phyloP scores from a whole-genome alignment of 2,329 filamentous ascomycete species.

The Arthrobotrys megalospora region DNA sequence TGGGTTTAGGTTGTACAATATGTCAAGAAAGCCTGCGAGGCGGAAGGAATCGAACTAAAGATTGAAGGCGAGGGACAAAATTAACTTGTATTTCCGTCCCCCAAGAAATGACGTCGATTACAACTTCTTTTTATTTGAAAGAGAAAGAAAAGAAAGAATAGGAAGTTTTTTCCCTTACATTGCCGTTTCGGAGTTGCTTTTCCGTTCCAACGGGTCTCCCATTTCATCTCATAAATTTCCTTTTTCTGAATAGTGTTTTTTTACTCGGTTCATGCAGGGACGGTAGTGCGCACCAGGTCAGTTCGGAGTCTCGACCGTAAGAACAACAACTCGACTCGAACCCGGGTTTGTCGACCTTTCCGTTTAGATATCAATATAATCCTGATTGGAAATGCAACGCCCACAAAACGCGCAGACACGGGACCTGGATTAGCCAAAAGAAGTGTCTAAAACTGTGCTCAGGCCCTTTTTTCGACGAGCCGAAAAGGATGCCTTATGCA shows the following conservation, averaged over 20 bases:
- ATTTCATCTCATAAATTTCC: conserved; percentile 33
- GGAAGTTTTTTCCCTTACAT: conserved; percentile 10
- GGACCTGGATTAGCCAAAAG: not conserved
- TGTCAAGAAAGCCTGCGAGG: conserved; percentile 51
- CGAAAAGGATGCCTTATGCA: conserved; percentile 36
- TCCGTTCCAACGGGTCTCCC: conserved; percentile 2
- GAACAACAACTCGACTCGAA: conserved; percentile 5
- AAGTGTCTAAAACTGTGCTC: conserved; percentile 26
- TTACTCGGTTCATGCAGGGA: conserved; percentile 10
- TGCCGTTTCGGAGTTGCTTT: conserved; percentile 32
- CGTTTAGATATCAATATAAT: conserved; percentile 26
- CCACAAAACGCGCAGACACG: conserved; percentile 25
- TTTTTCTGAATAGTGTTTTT: conserved; percentile 18
- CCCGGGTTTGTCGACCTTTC: not conserved
- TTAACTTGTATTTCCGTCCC: conserved; percentile 11
- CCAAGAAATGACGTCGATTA: conserved; percentile 26
- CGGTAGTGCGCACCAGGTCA: not conserved
- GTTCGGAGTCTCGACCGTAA: conserved; percentile 19
- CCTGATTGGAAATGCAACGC: conserved; percentile 27
- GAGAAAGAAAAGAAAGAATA: conserved; percentile 13
- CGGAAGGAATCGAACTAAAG: conserved; percentile 58
- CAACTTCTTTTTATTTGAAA: conserved; percentile 2
- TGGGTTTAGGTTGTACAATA: conserved; percentile 57
- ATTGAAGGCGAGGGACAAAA: conserved; percentile 50
- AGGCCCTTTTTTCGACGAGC: conserved; percentile 36